Evolutionary conservation across 441 rosid species (phyloP).

Genomic region (Erodium chrysanthum): DNA sequence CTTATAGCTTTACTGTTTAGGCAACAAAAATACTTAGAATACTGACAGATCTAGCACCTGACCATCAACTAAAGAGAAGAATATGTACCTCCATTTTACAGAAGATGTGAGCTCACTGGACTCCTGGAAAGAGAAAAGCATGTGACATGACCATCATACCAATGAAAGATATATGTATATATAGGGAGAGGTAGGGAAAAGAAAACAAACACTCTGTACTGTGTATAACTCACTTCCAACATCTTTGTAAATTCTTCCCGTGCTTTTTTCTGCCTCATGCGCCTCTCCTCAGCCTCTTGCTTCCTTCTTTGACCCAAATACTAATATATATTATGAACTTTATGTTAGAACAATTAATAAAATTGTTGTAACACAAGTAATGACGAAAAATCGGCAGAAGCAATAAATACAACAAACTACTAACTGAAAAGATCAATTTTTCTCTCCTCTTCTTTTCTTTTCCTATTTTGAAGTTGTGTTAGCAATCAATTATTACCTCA

Average conservation of each 20-base stretch:
- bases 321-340: slow-evolving; percentile 24
- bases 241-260: slow-evolving; percentile 81
- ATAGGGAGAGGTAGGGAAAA: slow-evolving; percentile 9
- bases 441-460: not conserved
- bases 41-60: slow-evolving; percentile 19
- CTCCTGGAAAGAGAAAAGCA: slow-evolving; percentile 47
- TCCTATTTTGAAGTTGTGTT: slow-evolving; percentile 2
- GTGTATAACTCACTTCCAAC: slow-evolving; percentile 63
- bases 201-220: slow-evolving; percentile 11
- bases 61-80: slow-evolving; percentile 8
- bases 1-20: slow-evolving; percentile 67
- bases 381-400: slow-evolving; percentile 13
- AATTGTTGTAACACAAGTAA: not conserved
- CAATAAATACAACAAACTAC: slow-evolving; percentile 1
- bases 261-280: slow-evolving; percentile 87
- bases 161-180: slow-evolving; percentile 17
- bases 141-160: slow-evolving; percentile 17
- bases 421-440: not conserved
- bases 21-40: slow-evolving; percentile 23
- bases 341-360: slow-evolving; percentile 15
- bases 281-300: slow-evolving; percentile 90
- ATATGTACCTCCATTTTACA: slow-evolving; percentile 73
- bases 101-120: slow-evolving; percentile 74
- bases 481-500: slow-evolving; percentile 46
- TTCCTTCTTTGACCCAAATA: slow-evolving; percentile 95